Percentiles rank a stretch among this genome's conserved stretches.
phyloP scores from a whole-genome alignment of 2,329 filamentous ascomycete species.

The Fusarium mangiferae region DNA sequence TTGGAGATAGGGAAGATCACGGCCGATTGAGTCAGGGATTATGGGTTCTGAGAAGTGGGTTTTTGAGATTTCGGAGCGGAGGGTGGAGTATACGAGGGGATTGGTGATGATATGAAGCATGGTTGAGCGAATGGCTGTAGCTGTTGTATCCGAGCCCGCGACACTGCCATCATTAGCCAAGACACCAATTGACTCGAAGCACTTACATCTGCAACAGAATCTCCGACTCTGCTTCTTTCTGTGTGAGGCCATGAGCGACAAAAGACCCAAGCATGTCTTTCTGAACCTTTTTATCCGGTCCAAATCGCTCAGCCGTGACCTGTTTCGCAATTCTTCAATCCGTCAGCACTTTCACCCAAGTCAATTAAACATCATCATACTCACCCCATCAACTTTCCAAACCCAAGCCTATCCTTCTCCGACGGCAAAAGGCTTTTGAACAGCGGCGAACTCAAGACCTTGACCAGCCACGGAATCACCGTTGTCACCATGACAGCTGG shows the following conservation, averaged over 20 bases:
- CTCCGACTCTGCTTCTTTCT: slow-evolving; percentile 44
- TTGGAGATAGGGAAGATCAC: slow-evolving; percentile 55
- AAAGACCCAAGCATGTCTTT: slow-evolving; percentile 49
- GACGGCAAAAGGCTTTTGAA: slow-evolving; percentile 55
- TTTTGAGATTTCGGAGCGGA: slow-evolving; percentile 49
- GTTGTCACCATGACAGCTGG: slow-evolving; percentile 57
- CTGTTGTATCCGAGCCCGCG: slow-evolving; percentile 68
- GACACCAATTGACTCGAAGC: rapidly evolving
- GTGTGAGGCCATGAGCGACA: slow-evolving; percentile 41
- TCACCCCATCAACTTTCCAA: slow-evolving; percentile 59
- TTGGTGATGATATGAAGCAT: slow-evolving; percentile 64
- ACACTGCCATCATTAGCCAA: slow-evolving; percentile 46
- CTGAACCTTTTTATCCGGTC: slow-evolving; percentile 39
- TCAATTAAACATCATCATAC: neutral
- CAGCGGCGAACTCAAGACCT: slow-evolving; percentile 52
- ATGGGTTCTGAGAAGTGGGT: slow-evolving; percentile 28
- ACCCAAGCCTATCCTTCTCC: slow-evolving; percentile 51
- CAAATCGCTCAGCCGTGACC: slow-evolving; percentile 44
- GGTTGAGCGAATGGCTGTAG: slow-evolving; percentile 63
- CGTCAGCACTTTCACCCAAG: neutral
- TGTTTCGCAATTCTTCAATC: slow-evolving; percentile 41
- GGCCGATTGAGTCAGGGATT: slow-evolving; percentile 49
- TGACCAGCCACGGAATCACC: slow-evolving; percentile 54
- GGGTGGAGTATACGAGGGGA: slow-evolving; percentile 56
- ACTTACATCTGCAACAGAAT: slow-evolving; percentile 41